Conservation (phyloP, 2,329 filamentous ascomycete species). For the Trichoderma cornu-damae region DNA sequence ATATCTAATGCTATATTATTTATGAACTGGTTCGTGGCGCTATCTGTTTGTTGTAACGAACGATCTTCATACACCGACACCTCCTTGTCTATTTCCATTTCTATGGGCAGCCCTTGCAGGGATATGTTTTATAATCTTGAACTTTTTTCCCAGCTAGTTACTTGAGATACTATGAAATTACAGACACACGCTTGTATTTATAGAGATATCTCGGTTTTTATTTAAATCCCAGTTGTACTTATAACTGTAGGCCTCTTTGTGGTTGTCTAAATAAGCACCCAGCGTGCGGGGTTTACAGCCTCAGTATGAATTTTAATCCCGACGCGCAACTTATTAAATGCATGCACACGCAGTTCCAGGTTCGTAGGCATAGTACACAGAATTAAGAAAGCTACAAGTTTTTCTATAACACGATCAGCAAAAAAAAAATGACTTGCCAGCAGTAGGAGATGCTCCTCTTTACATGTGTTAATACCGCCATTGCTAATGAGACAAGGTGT, state of each 20-base stretch:
- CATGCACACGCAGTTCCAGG: too few relatives aligned
- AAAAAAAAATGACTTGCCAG: neutral
- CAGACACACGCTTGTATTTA: too few relatives aligned
- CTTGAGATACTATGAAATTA: neutral
- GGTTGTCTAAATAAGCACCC: neutral
- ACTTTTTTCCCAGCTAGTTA: neutral
- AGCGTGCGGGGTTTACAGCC: neutral
- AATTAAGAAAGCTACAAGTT: neutral
- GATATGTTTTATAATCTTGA: neutral
- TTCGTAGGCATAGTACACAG: too few relatives aligned
- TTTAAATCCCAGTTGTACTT: neutral
- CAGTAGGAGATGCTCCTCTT: neutral
- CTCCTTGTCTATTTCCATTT: slow-evolving; percentile 5
- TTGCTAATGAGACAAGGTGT: neutral
- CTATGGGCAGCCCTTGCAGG: neutral
- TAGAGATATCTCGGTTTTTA: too few relatives aligned
- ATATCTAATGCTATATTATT: slow-evolving; percentile 3
- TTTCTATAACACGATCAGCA: too few relatives aligned
- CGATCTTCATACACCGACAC: neutral
- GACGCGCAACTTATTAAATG: too few relatives aligned
- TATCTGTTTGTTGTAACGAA: neutral
- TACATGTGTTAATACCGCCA: neutral
- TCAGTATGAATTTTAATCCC: neutral
- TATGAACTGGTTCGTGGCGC: neutral
- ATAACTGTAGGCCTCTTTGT: neutral